Base-by-base conservation (phyloP, 495 filamentous ascomycete genomes). In the Apodospora peruviana region DNA sequence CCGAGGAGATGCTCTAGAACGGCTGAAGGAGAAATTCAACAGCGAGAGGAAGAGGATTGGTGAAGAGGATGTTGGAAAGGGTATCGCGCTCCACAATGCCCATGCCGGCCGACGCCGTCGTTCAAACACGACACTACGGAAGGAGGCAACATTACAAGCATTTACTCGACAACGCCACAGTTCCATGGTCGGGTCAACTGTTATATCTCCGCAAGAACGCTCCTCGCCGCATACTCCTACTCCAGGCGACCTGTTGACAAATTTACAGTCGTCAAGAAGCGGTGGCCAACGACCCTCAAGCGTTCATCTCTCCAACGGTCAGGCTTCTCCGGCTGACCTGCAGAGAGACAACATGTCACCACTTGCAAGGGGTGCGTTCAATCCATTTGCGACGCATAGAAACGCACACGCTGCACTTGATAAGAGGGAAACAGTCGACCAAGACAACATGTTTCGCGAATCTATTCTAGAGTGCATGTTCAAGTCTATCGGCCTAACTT, bases 401-500 rank as follows among this genome's bases (percentile, higher is more conserved):
- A 70, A 82, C 38, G 66, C 58, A 25, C 74, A 77, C 32, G 59
- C 77, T 5, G 60, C 73, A 9, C 66, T 84, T 12, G 81, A 84
- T 50, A 82, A 83, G 7, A 82, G 87, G 51, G 87, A 94, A 21
- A 82, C 84, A 3, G 60, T 90, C 11, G 82, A 96, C 48, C 93
- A 96, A 55, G 91, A 96, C 56, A 77, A 80, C 45, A 57, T 91
- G 9, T 97, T 97, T 64, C 77, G 94, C 16, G 87, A 88, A 52
- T 91, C 90, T 0, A 89, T 97, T 17, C 67, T 96, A 17, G 91
- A 95, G 46, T 97, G 93, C 61, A 94, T 97, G 58, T 89, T 95
- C 68, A 96, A 94, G 61, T 87, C 90, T 10, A 86, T 98, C 55
- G 93, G 93, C 2, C 68, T 98, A 51, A 85, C 83, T 0, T 82